Evolutionary conservation across 1,139 yeast genomes (phyloP).

Genomic region (Scheffersomyces parashehatae): DNA sequence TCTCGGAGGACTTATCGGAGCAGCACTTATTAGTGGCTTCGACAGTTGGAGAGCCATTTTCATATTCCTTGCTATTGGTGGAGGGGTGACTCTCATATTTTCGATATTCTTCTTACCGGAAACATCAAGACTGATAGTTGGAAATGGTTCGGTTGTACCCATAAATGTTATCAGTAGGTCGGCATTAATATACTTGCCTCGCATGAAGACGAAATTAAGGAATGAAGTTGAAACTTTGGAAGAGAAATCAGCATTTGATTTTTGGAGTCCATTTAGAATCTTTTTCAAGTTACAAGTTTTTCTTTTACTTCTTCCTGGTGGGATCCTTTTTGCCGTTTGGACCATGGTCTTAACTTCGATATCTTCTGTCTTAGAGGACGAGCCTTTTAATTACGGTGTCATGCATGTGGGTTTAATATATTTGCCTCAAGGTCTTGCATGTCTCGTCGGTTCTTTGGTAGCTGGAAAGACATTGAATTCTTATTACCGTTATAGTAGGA

Average conservation of each 20-base stretch:
- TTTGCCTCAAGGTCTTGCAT: slow-evolving; percentile 39
- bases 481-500: slow-evolving; percentile 25
- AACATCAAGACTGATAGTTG: slow-evolving; percentile 37
- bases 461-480: slow-evolving; percentile 30
- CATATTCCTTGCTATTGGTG: slow-evolving; percentile 38
- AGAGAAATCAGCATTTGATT: slow-evolving; percentile 18
- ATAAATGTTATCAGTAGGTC: slow-evolving; percentile 18
- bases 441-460: slow-evolving; percentile 30
- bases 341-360: slow-evolving; percentile 36
- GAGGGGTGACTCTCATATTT: slow-evolving; percentile 30
- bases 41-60: slow-evolving; percentile 41
- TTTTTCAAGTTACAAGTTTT: slow-evolving; percentile 24
- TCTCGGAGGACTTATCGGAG: slow-evolving; percentile 42
- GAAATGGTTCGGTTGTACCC: slow-evolving; percentile 40
- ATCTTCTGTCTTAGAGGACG: slow-evolving; percentile 29
- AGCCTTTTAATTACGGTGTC: slow-evolving; percentile 31
- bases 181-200: slow-evolving; percentile 25
- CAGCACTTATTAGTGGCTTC: slow-evolving; percentile 31
- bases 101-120: slow-evolving; percentile 33
- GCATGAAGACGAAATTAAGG: slow-evolving; percentile 23
- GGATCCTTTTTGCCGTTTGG: slow-evolving; percentile 40
- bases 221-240: slow-evolving; percentile 29
- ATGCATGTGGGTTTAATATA: slow-evolving; percentile 40
- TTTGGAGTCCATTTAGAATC: slow-evolving; percentile 32
- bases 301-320: slow-evolving; percentile 30